These are phyloP conservation scores for Sorghum bicolor DNA, from an alignment of 176 grass and related monocot genomes.

Conservation along the genomic window Sorghum_bicolor_NCBIv3 NC_012872.2:3465001-3465500, in stretches of 20 bases:
- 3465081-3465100: background rate
- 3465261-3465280: background rate
- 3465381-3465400: conserved; percentile 91
- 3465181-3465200: background rate
- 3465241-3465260: background rate
- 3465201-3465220: background rate
- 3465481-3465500: background rate
- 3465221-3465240: background rate
- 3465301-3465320: background rate
- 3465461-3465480: background rate
- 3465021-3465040: conserved; percentile 12
- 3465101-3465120: background rate
- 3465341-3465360: conserved; percentile 16
- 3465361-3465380: conserved; percentile 48
- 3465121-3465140: background rate
- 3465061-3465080: background rate
- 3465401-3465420: conserved; percentile 98
- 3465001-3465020: background rate
- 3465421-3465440: conserved; percentile 99
- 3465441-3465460: conserved; percentile 74
- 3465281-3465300: conserved; percentile 1
- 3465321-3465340: background rate
- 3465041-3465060: background rate
- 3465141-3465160: conserved; percentile 2
- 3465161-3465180: background rate